Percentiles rank a stretch among this genome's conserved stretches.
Conservation (phyloP, 768 basidiomycete genomes). For the Pleurotus giganteus region DNA sequence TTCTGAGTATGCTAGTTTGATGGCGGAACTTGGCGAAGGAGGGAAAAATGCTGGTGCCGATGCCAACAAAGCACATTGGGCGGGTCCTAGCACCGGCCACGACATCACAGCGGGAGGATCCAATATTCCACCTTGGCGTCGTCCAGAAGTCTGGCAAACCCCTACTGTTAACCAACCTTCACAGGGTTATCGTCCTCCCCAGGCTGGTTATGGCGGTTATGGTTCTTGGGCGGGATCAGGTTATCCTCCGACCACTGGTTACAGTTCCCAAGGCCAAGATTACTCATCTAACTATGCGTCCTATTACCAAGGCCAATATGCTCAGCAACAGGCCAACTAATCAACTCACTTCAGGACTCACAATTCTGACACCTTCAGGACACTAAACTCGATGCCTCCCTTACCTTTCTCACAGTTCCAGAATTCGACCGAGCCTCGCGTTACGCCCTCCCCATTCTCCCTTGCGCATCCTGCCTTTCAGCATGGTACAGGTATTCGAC, state of each 20-base stretch:
- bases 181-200: constrained; percentile 70
- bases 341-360: constrained; percentile 15
- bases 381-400: constrained; percentile 32
- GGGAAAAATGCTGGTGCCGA: constrained; percentile 55
- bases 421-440: constrained; percentile 10
- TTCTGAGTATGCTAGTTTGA: constrained; percentile 94
- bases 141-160: constrained; percentile 84
- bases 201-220: constrained; percentile 52
- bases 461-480: constrained; percentile 1
- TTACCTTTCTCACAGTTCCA: constrained; percentile 29
- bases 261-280: constrained; percentile 57
- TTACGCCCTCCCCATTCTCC: constrained; percentile 9
- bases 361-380: constrained; percentile 42
- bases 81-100: constrained; percentile 50
- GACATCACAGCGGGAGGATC: constrained; percentile 74
- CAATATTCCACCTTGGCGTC: constrained; percentile 88
- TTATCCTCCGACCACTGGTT: constrained; percentile 43
- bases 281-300: constrained; percentile 77
- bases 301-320: constrained; percentile 87
- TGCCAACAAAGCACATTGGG: constrained; percentile 51
- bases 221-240: constrained; percentile 45
- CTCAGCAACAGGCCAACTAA: constrained; percentile 63
- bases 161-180: constrained; percentile 47
- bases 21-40: constrained; percentile 96
- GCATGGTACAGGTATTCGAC: constrained; percentile 15